Evolutionary conservation across 1,284 basidiomycete genomes (phyloP).

Genomic region (Pseudozyma hubeiensis): DNA sequence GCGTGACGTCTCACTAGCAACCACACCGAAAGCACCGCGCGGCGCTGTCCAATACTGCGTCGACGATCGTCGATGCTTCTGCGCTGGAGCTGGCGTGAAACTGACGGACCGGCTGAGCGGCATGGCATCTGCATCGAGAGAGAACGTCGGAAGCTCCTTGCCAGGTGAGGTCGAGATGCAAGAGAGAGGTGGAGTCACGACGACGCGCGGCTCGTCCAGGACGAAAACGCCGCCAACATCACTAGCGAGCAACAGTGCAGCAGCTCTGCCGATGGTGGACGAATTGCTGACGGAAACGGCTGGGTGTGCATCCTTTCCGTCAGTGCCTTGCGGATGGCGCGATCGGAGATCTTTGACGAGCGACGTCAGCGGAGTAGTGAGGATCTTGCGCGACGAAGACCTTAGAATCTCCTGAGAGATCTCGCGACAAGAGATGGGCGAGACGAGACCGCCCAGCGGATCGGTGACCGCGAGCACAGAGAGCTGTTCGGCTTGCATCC

Average conservation of each 20-base stretch:
- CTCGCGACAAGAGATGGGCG: conserved; percentile 39
- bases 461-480: conserved; percentile 42
- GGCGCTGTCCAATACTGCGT: conserved; percentile 47
- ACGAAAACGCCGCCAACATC: conserved; percentile 36
- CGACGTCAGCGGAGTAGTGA: conserved; percentile 31
- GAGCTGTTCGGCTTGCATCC: conserved; percentile 37
- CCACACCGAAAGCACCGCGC: conserved; percentile 22
- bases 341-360: conserved; percentile 44
- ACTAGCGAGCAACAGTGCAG: conserved; percentile 39
- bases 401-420: conserved; percentile 37
- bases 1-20: conserved; percentile 1
- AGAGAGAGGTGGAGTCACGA: conserved; percentile 48
- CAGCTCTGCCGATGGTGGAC: conserved; percentile 29
- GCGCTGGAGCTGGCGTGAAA: conserved; percentile 32
- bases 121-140: conserved; percentile 29
- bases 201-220: conserved; percentile 36
- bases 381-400: conserved; percentile 43
- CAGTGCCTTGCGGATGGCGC: conserved; percentile 36
- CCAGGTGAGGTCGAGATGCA: conserved; percentile 40
- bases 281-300: conserved; percentile 42
- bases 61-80: conserved; percentile 39
- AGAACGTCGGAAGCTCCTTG: conserved; percentile 22
- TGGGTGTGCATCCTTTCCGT: conserved; percentile 46
- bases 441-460: conserved; percentile 42
- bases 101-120: conserved; percentile 30